Base-by-base conservation (phyloP, 2,329 filamentous ascomycete genomes). In the Fusarium mangiferae region DNA sequence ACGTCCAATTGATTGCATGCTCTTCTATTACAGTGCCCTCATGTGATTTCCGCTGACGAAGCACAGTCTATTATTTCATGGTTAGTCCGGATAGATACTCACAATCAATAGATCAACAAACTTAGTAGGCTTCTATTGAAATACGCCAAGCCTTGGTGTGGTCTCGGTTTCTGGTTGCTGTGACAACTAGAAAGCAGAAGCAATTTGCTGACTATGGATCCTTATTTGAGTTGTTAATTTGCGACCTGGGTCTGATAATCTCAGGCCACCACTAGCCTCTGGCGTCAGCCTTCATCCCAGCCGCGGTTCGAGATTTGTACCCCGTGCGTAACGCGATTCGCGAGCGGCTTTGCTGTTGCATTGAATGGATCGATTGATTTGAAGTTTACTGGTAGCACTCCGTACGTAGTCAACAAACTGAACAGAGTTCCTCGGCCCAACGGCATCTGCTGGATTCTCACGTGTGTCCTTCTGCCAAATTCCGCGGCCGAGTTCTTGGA, bases 161-260 rank as follows among this genome's bases (percentile, higher is more conserved):
- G 72, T 67, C 65, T 61, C 36, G 64, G 58, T 56, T 62, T 33
- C 17, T 18, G 49, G 78, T 80, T 79, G 74, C 77, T 68, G 68
- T 71, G 75, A 74, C 78, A 75, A 80, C 78, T 56, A 12, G 26
- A 51, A 17, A 46, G 26, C 26, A 52, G 54, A 24, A 15, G 52
- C 28, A 68, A 68, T 51, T 65, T 55, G 67, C 75, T 72, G 64
- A 75, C 56, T 62, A 68, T 55, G 66, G 56, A 56, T 56, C 59
- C 66, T 52, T 41, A 41, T 66, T 56, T 54, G 57, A 52, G 60
- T 24, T 35, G 44, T 41, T 48, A 67, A 68, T 74, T 74, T 75
- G 63, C 56, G 57, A 54, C 33, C 49, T 49, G n/a, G 59, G 49
- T 30, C 48, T 45, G 26, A 58, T 56, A 63, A 46, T 60, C 61